Base-by-base conservation (phyloP, 768 basidiomycete species). In the Tylopilus sp. region DNA sequence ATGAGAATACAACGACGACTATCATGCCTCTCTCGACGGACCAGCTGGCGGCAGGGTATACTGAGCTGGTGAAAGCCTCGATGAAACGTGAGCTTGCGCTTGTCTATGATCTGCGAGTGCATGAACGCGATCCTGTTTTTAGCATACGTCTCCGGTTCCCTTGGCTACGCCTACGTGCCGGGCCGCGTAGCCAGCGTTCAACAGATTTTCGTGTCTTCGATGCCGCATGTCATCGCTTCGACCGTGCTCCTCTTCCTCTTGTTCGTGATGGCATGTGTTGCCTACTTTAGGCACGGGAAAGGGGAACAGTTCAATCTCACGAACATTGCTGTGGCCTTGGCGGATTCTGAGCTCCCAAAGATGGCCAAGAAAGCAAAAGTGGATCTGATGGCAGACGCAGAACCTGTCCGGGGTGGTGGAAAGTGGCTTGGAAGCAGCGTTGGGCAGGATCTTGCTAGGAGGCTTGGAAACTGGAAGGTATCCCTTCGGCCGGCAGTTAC, bases 221-320 rank as follows among this genome's bases (percentile, higher is more conserved):
- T 59, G 25, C 47, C 55, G 28, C 55, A 53, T 30, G 51, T 51
- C 43, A 20, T 58, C 25, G 40, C 40, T 22, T 58, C 57, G 28
- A 58, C 48, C 0, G 25, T 36, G 1, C 40, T 53, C 1, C 1
- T 58, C 17, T 1, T 17, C 15, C 1, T 51, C 6, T 43, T 58
- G 25, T 40, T 57, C 38, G 3, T 8, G 35, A 43, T 57, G n/a
- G 51, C 48, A 13, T 10, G 38, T 9, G 26, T 4, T n/a, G 43
- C 55, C 12, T 10, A 57, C 33, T 57, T 57, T 39, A 44, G 52
- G 40, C 39, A 11, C n/a, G 38, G 57, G 22, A 50, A 38, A 35
- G 57, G 55, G 3, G 40, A 51, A 5, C 51, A 48, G 17, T 58
- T 57, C 52, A 53, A 53, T 18, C 56, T 53, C 22, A 57, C 56